A percentile compares a stretch with the other conserved stretches of the same genome.
Conservation (phyloP, 805 yeast species). For the Schizosaccharomyces octosporus region DNA sequence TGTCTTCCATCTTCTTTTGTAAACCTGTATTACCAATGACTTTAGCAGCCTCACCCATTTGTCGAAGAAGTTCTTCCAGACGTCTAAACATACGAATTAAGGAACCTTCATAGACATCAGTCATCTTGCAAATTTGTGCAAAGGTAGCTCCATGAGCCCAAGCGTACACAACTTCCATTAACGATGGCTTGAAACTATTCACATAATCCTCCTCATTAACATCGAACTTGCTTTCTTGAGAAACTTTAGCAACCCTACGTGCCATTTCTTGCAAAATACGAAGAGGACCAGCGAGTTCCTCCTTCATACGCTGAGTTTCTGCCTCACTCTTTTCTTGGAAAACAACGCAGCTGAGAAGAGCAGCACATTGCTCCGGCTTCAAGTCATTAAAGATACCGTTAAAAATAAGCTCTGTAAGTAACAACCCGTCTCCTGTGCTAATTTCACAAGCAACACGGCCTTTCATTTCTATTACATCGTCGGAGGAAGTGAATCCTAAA, state of each 20-base stretch:
- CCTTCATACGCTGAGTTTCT: conserved; percentile 60
- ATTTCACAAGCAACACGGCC: conserved; percentile 96
- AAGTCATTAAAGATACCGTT: conserved; percentile 85
- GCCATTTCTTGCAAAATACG: conserved; percentile 82
- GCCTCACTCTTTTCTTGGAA: conserved; percentile 81
- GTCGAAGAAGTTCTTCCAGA: conserved; percentile 77
- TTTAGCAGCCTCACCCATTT: conserved; percentile 72
- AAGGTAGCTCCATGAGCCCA: conserved; percentile 95
- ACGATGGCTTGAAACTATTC: conserved; percentile 70
- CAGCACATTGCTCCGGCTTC: conserved; percentile 74
- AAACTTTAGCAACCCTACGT: conserved; percentile 62
- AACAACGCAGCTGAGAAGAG: conserved; percentile 78
- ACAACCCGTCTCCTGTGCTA: conserved; percentile 28
- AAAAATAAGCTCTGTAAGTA: conserved; percentile 76
- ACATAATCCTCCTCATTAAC: conserved; percentile 78
- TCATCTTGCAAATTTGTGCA: conserved; percentile 94
- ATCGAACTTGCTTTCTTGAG: conserved; percentile 73
- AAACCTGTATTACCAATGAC: conserved; percentile 50
- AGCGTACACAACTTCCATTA: conserved; percentile 88
- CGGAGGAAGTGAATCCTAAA: conserved; percentile 64
- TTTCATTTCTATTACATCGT: conserved; percentile 79
- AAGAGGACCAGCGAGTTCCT: conserved; percentile 80
- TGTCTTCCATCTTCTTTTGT: not conserved
- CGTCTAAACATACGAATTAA: conserved; percentile 85
- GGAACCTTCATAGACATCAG: conserved; percentile 94